phyloP scores from a whole-genome alignment of 2,329 filamentous ascomycete species.

The Neonectria ditissima region DNA sequence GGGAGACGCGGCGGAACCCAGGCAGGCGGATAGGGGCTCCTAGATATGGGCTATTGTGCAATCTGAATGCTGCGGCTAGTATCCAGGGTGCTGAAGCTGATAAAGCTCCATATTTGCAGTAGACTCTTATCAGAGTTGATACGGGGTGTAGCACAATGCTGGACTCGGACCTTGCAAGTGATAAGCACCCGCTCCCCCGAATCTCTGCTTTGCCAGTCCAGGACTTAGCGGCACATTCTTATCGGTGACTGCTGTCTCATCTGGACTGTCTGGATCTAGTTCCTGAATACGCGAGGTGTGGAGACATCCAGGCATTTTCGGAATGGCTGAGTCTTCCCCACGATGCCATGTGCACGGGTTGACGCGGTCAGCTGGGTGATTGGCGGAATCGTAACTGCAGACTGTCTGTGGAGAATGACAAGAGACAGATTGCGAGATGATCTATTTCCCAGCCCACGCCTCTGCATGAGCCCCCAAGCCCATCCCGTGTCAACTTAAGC shows the following conservation, averaged over 20 bases:
- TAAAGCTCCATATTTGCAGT: neutral
- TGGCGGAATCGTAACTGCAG: neutral
- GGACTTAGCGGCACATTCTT: conserved; percentile 7
- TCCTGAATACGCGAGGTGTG: too few relatives aligned
- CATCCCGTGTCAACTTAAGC: conserved; percentile 16
- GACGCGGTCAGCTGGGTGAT: neutral
- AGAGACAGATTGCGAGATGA: neutral
- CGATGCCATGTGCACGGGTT: neutral
- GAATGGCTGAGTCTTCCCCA: neutral
- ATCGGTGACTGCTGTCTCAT: conserved; percentile 7
- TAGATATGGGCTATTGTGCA: neutral
- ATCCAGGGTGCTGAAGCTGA: conserved; percentile 3
- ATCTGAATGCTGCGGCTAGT: conserved; percentile 14
- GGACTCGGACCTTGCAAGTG: neutral
- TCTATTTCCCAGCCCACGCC: neutral
- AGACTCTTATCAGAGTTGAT: conserved; percentile 19
- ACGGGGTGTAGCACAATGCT: neutral
- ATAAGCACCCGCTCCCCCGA: conserved; percentile 18
- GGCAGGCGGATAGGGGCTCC: conserved; percentile 1
- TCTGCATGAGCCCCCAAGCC: conserved; percentile 6
- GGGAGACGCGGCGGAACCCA: neutral
- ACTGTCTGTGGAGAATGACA: neutral
- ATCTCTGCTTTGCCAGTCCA: neutral
- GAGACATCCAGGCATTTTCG: neutral
- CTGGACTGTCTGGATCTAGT: neutral